Conservation (phyloP, 139 green algal species). For the Chlamydomonas schloesseri region DNA sequence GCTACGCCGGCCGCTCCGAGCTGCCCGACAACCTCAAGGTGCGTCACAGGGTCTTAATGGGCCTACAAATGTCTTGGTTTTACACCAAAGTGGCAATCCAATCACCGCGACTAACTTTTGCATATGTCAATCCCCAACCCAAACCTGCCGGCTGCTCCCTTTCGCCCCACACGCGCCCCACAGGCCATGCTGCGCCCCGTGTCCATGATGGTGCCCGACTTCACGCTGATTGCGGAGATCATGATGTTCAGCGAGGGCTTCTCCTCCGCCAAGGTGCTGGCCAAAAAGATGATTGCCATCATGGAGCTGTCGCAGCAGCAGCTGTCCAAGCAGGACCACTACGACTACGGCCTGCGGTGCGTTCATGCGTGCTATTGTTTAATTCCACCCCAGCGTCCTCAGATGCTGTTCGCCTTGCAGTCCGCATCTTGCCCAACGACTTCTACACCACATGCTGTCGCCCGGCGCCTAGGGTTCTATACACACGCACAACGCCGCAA, state of each 20-base stretch:
- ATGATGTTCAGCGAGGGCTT: conserved; percentile 93
- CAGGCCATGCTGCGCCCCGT: conserved; percentile 88
- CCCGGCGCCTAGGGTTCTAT: too few species aligned
- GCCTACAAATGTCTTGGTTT: neutral
- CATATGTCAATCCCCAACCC: too few species aligned
- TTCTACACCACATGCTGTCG: too few species aligned
- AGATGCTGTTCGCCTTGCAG: too few species aligned
- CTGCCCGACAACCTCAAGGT: conserved; percentile 90
- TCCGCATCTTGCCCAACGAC: too few species aligned
- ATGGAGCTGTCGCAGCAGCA: conserved; percentile 91
- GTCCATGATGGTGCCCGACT: conserved; percentile 94
- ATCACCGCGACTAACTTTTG: too few species aligned
- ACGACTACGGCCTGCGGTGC: conserved; percentile 82
- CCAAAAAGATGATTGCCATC: conserved; percentile 93
- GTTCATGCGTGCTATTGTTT: neutral
- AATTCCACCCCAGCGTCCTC: too few species aligned
- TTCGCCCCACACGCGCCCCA: conserved; percentile 36
- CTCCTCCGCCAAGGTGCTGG: conserved; percentile 78
- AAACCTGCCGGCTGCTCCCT: too few species aligned
- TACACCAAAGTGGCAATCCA: too few species aligned
- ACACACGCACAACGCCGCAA: too few species aligned
- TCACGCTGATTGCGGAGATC: conserved; percentile 92
- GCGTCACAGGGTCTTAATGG: neutral
- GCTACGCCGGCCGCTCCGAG: conserved; percentile 75
- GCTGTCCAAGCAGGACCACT: conserved; percentile 92